Conservation (phyloP, 352 stramenopile genomes). For the Phytophthora ohioensis region DNA sequence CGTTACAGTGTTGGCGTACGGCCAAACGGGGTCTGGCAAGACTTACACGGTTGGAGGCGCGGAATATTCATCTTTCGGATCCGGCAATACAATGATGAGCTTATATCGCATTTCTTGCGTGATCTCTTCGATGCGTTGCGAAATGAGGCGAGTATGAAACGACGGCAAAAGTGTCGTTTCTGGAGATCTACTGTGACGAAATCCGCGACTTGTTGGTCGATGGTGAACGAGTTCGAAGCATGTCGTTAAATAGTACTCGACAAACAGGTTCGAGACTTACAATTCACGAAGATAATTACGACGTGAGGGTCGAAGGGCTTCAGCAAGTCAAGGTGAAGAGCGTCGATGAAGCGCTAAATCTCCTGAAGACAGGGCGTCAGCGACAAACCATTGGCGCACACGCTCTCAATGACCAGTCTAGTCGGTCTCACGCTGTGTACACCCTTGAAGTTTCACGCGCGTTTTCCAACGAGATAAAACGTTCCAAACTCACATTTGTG, state of each 20-base stretch:
- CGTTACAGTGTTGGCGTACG: conserved; percentile 85
- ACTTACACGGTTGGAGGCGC: conserved; percentile 84
- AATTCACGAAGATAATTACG: conserved; percentile 53
- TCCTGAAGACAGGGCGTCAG: conserved; percentile 68
- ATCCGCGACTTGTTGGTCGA: conserved; percentile 94
- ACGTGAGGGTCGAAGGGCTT: conserved; percentile 77
- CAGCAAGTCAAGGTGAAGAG: conserved; percentile 66
- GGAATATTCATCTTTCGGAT: conserved; percentile 25
- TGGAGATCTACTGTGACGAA: conserved; percentile 98
- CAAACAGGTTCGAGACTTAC: conserved; percentile 17
- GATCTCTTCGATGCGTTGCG: conserved; percentile 66
- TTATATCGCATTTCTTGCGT: conserved; percentile 81
- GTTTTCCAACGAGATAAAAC: conserved; percentile 30
- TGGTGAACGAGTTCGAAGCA: conserved; percentile 22
- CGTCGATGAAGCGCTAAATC: conserved; percentile 60
- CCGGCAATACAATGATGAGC: conserved; percentile 48
- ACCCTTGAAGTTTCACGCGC: conserved; percentile 74
- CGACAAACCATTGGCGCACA: conserved; percentile 77
- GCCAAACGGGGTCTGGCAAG: conserved; percentile 84
- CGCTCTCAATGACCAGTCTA: conserved; percentile 85
- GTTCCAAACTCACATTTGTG: conserved; percentile 74
- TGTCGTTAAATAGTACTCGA: conserved; percentile 40
- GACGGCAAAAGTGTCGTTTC: conserved; percentile 75
- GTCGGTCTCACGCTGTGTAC: conserved; percentile 87
- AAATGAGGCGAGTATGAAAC: conserved; percentile 34